These are phyloP conservation scores for Talaromyces sp. DNA, from an alignment of 2,329 filamentous ascomycete genomes.

Conservation along the genomic window DNA sequence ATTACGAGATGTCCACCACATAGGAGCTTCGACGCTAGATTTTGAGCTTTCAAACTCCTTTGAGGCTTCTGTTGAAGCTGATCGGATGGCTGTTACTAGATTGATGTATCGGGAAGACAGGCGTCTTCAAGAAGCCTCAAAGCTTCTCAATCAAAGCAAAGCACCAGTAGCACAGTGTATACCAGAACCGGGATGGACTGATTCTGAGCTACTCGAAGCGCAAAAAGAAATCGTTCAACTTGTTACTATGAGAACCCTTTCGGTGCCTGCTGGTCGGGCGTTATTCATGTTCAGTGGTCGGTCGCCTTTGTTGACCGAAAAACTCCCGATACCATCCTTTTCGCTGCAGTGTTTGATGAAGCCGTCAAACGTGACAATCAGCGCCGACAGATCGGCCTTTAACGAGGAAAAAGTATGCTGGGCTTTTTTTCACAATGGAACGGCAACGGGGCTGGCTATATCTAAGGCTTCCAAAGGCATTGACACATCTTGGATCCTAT, in stretches of 20 bases:
- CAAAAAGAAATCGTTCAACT: slow-evolving; percentile 88
- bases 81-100: slow-evolving; percentile 76
- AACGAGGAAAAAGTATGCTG: slow-evolving; percentile 96
- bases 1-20: slow-evolving; percentile 70
- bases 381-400: slow-evolving; percentile 82
- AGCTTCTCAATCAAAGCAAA: slow-evolving; percentile 79
- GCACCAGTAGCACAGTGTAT: slow-evolving; percentile 74
- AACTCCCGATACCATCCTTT: slow-evolving; percentile 84
- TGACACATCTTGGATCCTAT: slow-evolving; percentile 97
- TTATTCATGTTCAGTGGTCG: slow-evolving; percentile 85
- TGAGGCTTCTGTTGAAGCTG: slow-evolving; percentile 77
- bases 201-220: slow-evolving; percentile 82
- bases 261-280: slow-evolving; percentile 80
- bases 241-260: slow-evolving; percentile 80
- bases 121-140: slow-evolving; percentile 79
- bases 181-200: slow-evolving; percentile 71
- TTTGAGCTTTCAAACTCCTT: slow-evolving; percentile 55
- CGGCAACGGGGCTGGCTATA: slow-evolving; percentile 87
- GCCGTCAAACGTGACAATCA: slow-evolving; percentile 85
- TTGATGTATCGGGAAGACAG: slow-evolving; percentile 90
- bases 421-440: slow-evolving; percentile 97
- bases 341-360: slow-evolving; percentile 89
- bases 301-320: slow-evolving; percentile 86
- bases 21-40: slow-evolving; percentile 57
- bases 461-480: slow-evolving; percentile 88